Conservation (phyloP, 2,329 filamentous ascomycete genomes). For the Chaetomiaceae sp. region DNA sequence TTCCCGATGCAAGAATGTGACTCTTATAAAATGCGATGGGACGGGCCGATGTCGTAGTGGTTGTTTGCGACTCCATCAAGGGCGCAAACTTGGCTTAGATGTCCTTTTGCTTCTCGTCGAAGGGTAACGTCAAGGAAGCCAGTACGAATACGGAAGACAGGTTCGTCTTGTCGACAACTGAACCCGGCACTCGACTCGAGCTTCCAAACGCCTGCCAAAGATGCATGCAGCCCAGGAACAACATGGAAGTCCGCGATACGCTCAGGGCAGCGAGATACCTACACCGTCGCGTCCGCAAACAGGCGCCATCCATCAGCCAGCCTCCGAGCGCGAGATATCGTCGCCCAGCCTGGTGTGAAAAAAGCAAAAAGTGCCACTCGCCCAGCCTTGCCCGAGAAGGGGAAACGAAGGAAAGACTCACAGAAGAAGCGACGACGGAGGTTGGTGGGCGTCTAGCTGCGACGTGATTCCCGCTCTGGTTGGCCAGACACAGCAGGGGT, state of each 20-base stretch:
- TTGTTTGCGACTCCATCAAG: not conserved
- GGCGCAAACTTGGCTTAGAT: too few relatives aligned
- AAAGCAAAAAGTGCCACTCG: not conserved
- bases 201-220: too few relatives aligned
- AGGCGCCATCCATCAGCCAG: not conserved
- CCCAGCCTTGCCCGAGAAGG: not conserved
- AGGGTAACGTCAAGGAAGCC: too few relatives aligned
- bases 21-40: not conserved
- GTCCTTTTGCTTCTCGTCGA: too few relatives aligned
- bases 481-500: constrained; percentile 19
- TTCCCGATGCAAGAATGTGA: constrained; percentile 5
- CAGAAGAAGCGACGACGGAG: not conserved
- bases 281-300: too few relatives aligned
- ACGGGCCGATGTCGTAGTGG: not conserved
- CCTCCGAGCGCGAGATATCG: not conserved
- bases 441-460: constrained; percentile 30
- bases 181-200: too few relatives aligned
- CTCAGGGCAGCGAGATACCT: too few relatives aligned
- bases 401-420: not conserved
- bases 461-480: constrained; percentile 30
- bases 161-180: too few relatives aligned
- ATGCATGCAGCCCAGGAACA: too few relatives aligned
- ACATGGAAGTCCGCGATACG: too few relatives aligned
- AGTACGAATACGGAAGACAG: too few relatives aligned
- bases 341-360: not conserved